These are phyloP conservation scores for Dactylellina cionopaga DNA, from an alignment of 2,329 filamentous ascomycete species.

Conservation along the genomic window DNA sequence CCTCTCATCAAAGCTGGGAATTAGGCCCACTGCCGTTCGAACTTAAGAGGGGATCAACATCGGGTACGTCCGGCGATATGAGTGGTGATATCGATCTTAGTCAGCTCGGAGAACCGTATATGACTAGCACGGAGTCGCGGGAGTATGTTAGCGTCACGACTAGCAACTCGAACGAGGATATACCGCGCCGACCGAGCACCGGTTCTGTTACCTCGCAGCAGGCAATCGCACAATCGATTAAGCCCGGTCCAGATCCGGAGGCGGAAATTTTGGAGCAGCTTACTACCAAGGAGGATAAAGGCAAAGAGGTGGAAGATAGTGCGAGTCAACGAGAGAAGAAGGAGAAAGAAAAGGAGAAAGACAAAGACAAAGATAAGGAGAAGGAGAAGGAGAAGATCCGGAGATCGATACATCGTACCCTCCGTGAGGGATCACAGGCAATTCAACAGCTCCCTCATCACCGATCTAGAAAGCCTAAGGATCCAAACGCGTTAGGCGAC, in stretches of 20 bases:
- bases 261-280: slow-evolving; percentile 46
- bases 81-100: slow-evolving; percentile 35
- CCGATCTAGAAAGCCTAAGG: slow-evolving; percentile 74
- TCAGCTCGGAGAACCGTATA: slow-evolving; percentile 47
- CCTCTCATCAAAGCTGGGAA: slow-evolving; percentile 40
- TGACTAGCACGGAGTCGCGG: slow-evolving; percentile 43
- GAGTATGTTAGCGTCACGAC: slow-evolving; percentile 48
- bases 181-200: slow-evolving; percentile 30
- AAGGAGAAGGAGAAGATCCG: slow-evolving; percentile 70
- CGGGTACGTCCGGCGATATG: slow-evolving; percentile 7
- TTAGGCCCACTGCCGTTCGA: slow-evolving; percentile 45
- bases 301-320: slow-evolving; percentile 60
- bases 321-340: slow-evolving; percentile 59
- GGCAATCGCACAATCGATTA: slow-evolving; percentile 53
- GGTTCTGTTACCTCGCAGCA: slow-evolving; percentile 49
- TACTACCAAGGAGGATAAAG: slow-evolving; percentile 51
- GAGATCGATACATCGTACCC: slow-evolving; percentile 86
- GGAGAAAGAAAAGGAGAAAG: slow-evolving; percentile 55
- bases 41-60: slow-evolving; percentile 28
- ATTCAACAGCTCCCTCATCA: slow-evolving; percentile 70
- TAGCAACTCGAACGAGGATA: slow-evolving; percentile 31
- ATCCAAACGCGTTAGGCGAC: slow-evolving; percentile 67
- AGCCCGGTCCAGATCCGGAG: slow-evolving; percentile 48
- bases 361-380: slow-evolving; percentile 58
- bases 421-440: slow-evolving; percentile 77